These are phyloP conservation scores for Claviceps lovelessii DNA, from an alignment of 2,329 filamentous ascomycete genomes.

Conservation along the genomic window DNA sequence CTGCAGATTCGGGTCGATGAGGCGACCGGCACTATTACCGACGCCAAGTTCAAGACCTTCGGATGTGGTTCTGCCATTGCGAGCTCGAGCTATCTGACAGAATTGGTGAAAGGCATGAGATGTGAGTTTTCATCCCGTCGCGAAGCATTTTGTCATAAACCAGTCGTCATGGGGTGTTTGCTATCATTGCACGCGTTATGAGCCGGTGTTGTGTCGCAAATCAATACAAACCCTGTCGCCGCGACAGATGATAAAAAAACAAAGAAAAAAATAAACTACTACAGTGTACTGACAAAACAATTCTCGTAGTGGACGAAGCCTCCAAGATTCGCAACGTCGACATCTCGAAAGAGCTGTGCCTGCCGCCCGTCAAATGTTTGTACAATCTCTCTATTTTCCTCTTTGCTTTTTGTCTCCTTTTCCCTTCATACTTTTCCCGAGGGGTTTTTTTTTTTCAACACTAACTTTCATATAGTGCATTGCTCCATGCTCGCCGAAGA, in stretches of 20 bases:
- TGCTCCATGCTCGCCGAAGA: constrained; percentile 88
- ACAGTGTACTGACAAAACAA: background rate
- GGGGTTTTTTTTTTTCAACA: background rate
- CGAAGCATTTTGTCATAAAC: background rate
- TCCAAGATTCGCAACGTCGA: constrained; percentile 90
- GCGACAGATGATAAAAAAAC: background rate
- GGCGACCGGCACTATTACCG: constrained; percentile 72
- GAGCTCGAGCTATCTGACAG: constrained; percentile 74
- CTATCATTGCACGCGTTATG: background rate
- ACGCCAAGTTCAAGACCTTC: constrained; percentile 98
- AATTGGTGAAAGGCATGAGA: constrained; percentile 88
- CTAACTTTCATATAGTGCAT: constrained; percentile 46
- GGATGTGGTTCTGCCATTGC: constrained; percentile 92
- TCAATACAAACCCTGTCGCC: background rate
- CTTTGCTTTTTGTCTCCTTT: background rate
- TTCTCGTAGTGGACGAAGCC: constrained; percentile 58
- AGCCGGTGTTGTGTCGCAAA: background rate
- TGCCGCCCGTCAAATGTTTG: constrained; percentile 77
- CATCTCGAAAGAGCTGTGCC: constrained; percentile 88
- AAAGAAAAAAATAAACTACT: background rate
- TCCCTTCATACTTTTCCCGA: constrained; percentile 12
- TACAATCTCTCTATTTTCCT: constrained; percentile 11
- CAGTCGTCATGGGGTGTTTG: background rate
- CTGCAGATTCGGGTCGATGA: constrained; percentile 69
- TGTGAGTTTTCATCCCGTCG: constrained; percentile 4